A percentile compares a stretch with the other conserved stretches of the same genome.
These are phyloP conservation scores for Phycomyces nitens DNA, from an alignment of 192 early-diverging fungal species.

Conservation along the genomic window DNA sequence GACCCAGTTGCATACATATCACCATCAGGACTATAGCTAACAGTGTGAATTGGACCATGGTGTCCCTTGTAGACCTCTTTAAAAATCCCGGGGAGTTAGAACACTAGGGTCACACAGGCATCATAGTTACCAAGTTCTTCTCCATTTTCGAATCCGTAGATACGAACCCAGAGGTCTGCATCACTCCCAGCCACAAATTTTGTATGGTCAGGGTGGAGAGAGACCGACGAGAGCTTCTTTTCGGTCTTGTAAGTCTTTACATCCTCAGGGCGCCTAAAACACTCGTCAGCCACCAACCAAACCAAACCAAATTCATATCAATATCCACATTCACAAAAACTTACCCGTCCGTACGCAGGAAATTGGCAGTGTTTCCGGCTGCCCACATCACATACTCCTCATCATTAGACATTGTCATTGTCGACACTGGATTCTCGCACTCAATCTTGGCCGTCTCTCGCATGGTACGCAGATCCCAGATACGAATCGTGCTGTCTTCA, in stretches of 20 bases:
- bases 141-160: constrained; percentile 77
- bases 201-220: constrained; percentile 75
- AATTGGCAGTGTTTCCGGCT: constrained; percentile 70
- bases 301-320: no score
- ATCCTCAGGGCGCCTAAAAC: constrained; percentile 29
- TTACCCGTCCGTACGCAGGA: constrained; percentile 70
- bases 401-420: constrained; percentile 72
- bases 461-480: constrained; percentile 74
- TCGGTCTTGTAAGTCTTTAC: constrained; percentile 55
- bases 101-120: background rate
- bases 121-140: constrained; percentile 52
- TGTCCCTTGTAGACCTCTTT: constrained; percentile 85
- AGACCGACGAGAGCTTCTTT: constrained; percentile 74
- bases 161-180: constrained; percentile 80
- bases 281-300: no score
- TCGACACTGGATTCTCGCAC: constrained; percentile 63
- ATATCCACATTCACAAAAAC: no score
- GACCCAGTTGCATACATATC: constrained; percentile 88
- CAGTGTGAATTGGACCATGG: constrained; percentile 86
- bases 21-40: constrained; percentile 89
- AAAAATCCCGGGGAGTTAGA: background rate
- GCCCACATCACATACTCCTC: constrained; percentile 73
- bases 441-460: constrained; percentile 58
- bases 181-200: constrained; percentile 79
- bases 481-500: constrained; percentile 55